phyloP scores from a whole-genome alignment of 2,329 filamentous ascomycete species.

The Fusarium musae region DNA sequence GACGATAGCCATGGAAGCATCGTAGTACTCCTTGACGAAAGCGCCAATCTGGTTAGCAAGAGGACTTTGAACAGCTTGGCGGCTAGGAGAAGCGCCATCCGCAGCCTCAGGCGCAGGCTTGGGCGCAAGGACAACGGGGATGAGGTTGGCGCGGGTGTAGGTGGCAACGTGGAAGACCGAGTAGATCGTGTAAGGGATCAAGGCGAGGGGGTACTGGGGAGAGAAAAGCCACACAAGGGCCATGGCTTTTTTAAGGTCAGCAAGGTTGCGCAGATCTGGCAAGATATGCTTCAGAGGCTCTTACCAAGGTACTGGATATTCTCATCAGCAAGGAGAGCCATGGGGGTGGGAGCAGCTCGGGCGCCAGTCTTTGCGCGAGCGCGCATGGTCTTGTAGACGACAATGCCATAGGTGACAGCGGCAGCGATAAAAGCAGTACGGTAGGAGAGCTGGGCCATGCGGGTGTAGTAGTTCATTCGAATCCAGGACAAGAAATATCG shows the following conservation, averaged over 20 bases:
- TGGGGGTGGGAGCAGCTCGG: slow-evolving; percentile 66
- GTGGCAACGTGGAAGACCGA: slow-evolving; percentile 98
- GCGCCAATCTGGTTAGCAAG: slow-evolving; percentile 85
- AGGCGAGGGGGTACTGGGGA: slow-evolving; percentile 87
- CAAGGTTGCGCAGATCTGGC: neutral
- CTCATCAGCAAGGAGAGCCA: slow-evolving; percentile 84
- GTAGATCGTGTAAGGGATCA: slow-evolving; percentile 96
- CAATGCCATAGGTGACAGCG: slow-evolving; percentile 93
- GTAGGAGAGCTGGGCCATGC: slow-evolving; percentile 85
- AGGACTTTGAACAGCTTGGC: slow-evolving; percentile 64
- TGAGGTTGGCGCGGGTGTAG: slow-evolving; percentile 92
- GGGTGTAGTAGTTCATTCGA: slow-evolving; percentile 85
- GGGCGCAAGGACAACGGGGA: slow-evolving; percentile 84
- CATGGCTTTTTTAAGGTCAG: slow-evolving; percentile 71
- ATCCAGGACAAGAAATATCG: slow-evolving; percentile 89
- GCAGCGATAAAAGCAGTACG: slow-evolving; percentile 90
- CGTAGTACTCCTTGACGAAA: slow-evolving; percentile 99
- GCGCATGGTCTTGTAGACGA: slow-evolving; percentile 97
- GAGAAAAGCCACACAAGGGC: slow-evolving; percentile 94
- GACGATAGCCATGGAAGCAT: slow-evolving; percentile 93
- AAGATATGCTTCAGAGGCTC: slow-evolving; percentile 46
- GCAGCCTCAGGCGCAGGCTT: slow-evolving; percentile 65
- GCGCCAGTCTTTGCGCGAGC: slow-evolving; percentile 81
- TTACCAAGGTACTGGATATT: slow-evolving; percentile 97
- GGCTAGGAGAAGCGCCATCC: slow-evolving; percentile 60